Evolutionary conservation across 2,329 filamentous ascomycete genomes (phyloP).

Genomic region (Monascus ruber): DNA sequence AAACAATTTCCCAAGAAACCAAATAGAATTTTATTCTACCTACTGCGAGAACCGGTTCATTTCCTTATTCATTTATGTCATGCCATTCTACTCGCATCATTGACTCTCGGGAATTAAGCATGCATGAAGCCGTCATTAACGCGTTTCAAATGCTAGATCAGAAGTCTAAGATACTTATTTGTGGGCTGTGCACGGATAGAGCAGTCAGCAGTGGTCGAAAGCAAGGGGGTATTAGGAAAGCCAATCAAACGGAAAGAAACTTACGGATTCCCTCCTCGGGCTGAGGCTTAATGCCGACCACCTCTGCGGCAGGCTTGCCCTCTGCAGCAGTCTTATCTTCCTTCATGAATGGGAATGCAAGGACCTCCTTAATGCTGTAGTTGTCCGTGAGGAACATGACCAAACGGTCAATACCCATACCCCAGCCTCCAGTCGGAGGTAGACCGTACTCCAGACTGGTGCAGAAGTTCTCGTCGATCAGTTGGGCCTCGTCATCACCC

Average conservation of each 20-base stretch:
- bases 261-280: conserved; percentile 50
- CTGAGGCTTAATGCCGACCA: conserved; percentile 47
- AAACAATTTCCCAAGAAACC: too few species aligned
- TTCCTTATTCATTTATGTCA: too few species aligned
- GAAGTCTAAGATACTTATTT: conserved; percentile 3
- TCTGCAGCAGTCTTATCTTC: conserved; percentile 51
- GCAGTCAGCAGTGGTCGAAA: background rate
- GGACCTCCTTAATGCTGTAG: conserved; percentile 90
- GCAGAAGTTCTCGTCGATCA: conserved; percentile 93
- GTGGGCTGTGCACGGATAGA: conserved; percentile 4
- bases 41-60: too few species aligned
- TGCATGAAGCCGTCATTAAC: too few species aligned
- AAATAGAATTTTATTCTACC: too few species aligned
- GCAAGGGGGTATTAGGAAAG: background rate
- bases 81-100: too few species aligned
- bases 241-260: conserved; percentile 7
- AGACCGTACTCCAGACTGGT: conserved; percentile 80
- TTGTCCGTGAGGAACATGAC: conserved; percentile 95
- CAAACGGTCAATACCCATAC: conserved; percentile 87
- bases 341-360: conserved; percentile 98
- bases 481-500: conserved; percentile 92
- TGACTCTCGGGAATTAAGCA: too few species aligned
- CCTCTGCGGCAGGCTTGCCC: conserved; percentile 48
- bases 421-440: conserved; percentile 91
- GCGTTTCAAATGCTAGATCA: too few species aligned